These are phyloP conservation scores for Eimeria praecox DNA, from an alignment of 169 alveolate species.

Conservation along the genomic window DNA sequence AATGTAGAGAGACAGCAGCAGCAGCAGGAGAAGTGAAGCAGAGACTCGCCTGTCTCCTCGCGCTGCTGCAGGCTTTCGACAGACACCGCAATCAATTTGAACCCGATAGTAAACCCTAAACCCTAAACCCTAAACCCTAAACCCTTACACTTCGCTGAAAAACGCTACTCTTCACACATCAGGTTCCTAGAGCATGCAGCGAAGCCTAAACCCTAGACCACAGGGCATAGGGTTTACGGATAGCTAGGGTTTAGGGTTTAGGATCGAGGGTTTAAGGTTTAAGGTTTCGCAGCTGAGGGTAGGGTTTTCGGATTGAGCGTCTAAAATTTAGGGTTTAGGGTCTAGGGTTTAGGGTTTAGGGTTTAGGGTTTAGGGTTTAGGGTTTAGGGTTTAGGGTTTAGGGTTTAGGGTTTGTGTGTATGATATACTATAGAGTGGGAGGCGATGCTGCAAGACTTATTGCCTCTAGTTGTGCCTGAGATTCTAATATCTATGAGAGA, in stretches of 20 bases:
- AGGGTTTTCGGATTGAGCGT: too few species aligned
- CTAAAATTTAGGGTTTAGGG: not conserved
- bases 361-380: not conserved
- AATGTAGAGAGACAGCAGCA: not conserved
- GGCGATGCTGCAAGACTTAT: constrained; percentile 11
- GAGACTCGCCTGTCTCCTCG: constrained; percentile 33
- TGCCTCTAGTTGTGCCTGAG: constrained; percentile 67
- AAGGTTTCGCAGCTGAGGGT: too few species aligned
- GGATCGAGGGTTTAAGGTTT: not conserved
- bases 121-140: not conserved
- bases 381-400: not conserved
- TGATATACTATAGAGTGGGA: not conserved
- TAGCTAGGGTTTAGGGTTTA: not conserved
- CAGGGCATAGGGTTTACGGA: too few species aligned
- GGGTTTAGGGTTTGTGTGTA: not conserved
- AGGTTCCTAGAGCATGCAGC: too few species aligned
- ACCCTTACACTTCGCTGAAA: not conserved
- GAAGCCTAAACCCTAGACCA: not conserved
- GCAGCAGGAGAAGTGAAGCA: not conserved
- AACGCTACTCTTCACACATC: not conserved
- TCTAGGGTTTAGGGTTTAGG: not conserved
- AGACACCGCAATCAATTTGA: not conserved
- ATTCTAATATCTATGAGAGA: constrained; percentile 9
- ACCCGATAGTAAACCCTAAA: not conserved
- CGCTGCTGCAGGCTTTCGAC: constrained; percentile 15